Evolutionary conservation across 495 filamentous ascomycete genomes (phyloP).

Genomic region (Lentithecium fluviatile): DNA sequence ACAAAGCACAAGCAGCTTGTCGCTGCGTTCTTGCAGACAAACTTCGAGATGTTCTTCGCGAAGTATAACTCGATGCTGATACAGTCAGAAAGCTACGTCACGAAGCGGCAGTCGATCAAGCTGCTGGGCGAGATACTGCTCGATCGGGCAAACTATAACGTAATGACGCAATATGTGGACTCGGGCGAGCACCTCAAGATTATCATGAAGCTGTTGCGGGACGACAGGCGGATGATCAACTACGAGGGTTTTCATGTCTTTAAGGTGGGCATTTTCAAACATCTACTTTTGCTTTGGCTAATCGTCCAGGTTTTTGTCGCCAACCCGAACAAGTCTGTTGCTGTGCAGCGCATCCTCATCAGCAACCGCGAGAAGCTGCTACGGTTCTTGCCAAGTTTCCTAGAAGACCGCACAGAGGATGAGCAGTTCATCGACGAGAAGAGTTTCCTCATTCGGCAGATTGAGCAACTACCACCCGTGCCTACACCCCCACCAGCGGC

Average conservation of each 20-base stretch:
- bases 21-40: slow-evolving; percentile 77
- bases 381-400: slow-evolving; percentile 82
- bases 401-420: slow-evolving; percentile 94
- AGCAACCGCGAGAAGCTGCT: slow-evolving; percentile 92
- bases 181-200: slow-evolving; percentile 93
- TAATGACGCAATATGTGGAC: slow-evolving; percentile 97
- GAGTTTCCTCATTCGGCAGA: slow-evolving; percentile 92
- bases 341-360: slow-evolving; percentile 89
- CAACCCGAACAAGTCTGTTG: slow-evolving; percentile 90
- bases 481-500: slow-evolving; percentile 17
- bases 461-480: slow-evolving; percentile 67
- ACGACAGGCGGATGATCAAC: slow-evolving; percentile 97
- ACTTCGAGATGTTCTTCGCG: slow-evolving; percentile 87
- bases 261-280: slow-evolving; percentile 58
- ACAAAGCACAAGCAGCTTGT: slow-evolving; percentile 92
- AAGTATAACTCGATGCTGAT: slow-evolving; percentile 87
- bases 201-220: slow-evolving; percentile 92
- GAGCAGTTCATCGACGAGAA: slow-evolving; percentile 99
- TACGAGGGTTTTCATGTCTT: slow-evolving; percentile 99
- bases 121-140: slow-evolving; percentile 91
- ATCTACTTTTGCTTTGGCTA: slow-evolving; percentile 1
- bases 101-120: slow-evolving; percentile 97
- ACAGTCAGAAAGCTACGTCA: slow-evolving; percentile 92
- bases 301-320: slow-evolving; percentile 84
- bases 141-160: slow-evolving; percentile 92